Base-by-base conservation (phyloP, 345 rosid genomes). In the Populus alba region DNA sequence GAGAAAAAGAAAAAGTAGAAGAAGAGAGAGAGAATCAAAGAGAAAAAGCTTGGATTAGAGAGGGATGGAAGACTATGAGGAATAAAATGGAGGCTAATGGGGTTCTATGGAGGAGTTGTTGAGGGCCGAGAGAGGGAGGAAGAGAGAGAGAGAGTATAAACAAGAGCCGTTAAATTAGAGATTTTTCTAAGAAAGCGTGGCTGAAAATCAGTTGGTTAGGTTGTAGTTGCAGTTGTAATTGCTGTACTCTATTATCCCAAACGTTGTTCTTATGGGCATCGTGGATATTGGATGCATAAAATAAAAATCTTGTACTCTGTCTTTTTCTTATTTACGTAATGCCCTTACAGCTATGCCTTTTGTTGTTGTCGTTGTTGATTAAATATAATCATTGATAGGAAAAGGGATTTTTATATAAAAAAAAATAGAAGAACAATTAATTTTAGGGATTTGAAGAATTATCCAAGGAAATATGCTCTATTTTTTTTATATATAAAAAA, bases 181-280 rank as follows among this genome's bases (percentile, higher is more conserved):
- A 87, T 89, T 85, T 87, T 89, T 85, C 79, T 77, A 71, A 13
- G 62, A 70, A 83, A 77, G 78, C 81, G 86, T 85, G 87, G 88
- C 79, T 81, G 68, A 76, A 78, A 75, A 68, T 82, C 78, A 25
- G 70, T 72, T 78, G 31, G 79, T 75, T 72, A 79, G 74, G 69
- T 82, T 81, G 77, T 70, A 17, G 45, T 72, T 22, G 57, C 27
- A 22, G 22, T 47, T 38, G 29, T 39, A 33, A 29, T 66, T 33
- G 23, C n/a, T n/a, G 13, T 20, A 7, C 16, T 23, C 31, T 76
- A 59, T 75, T 55, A n/a, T 20, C 17, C 23, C 13, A 49, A 68
- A 38, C 51, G 29, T 31, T 35, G 45, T 29, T 53, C 27, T 72
- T 18, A n/a, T 39, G 65, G 65, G 65, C 65, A 59, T 10, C 12